Percentiles rank a stretch among this genome's conserved stretches.
Evolutionary conservation across 169 alveolate species (phyloP).

Genomic region (Cryptosporidium sp.): DNA sequence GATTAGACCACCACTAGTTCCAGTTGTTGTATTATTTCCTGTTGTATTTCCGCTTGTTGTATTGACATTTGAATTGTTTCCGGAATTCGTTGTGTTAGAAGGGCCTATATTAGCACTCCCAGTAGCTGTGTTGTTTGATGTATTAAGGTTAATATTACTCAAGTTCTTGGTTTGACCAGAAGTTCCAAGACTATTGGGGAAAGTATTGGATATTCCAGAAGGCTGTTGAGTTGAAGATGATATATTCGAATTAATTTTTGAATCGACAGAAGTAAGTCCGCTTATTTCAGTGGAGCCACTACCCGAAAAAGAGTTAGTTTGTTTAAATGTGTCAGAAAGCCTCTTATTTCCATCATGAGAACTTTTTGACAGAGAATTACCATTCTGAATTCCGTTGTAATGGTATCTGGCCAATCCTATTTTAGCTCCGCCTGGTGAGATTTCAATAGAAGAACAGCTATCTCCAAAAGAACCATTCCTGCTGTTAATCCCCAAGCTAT

Average conservation of each 20-base stretch:
- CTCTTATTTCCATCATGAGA: background rate
- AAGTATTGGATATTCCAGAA: background rate
- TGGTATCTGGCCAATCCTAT: background rate
- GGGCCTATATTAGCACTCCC: background rate
- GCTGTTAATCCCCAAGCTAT: constrained; percentile 7
- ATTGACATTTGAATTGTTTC: background rate
- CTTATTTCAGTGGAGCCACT: background rate
- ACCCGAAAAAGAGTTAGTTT: background rate
- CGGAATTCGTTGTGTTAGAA: background rate
- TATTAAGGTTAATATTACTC: background rate
- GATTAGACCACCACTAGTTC: background rate
- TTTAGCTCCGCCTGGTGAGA: background rate
- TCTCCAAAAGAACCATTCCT: background rate
- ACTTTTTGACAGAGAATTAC: background rate
- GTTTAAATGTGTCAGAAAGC: background rate
- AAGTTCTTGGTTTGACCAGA: background rate
- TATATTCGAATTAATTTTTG: background rate
- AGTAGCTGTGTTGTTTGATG: background rate
- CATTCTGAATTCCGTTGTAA: background rate
- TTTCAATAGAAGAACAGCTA: background rate
- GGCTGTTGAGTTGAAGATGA: background rate
- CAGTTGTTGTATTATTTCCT: background rate
- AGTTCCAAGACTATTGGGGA: background rate
- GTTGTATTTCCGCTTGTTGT: background rate
- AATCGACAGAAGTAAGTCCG: background rate